Evolutionary conservation across 192 early-diverging fungal species (phyloP), one percentile per base, ranked within the genome.

Genomic region (Gigaspora rosea): DNA sequence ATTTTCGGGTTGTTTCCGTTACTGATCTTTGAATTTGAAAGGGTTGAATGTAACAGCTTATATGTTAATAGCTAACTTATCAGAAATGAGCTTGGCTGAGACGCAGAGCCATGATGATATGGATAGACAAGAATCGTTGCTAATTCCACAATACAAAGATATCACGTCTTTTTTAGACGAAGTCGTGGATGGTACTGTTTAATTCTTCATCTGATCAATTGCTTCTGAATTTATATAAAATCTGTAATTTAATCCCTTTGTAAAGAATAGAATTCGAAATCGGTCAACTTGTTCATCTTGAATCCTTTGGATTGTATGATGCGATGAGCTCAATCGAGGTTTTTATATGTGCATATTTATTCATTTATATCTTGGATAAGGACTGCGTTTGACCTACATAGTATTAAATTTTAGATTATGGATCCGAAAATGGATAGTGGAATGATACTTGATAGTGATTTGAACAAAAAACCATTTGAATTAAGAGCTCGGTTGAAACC

Each of bases 391-490:
- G 41, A 41, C 41, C 41, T 6, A 41, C 41, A 41, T 6, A 6
- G 11, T 49, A 62, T 27, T 27, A 27, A 27, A 27, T 41, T 74
- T 32, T 77, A 90, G 81, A 88, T 90, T 33, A 88, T 88, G 86
- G 86, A 90, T 77, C 87, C 88, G 15, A 84, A 86, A 51, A 88
- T 90, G 88, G 88, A 90, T 52, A 90, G 87, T 6, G 87, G 88
- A 12, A 90, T 90, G 86, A 69, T 85, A 11, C 41, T 88, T 9
- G 78, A 84, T 47, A 85, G 84, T 13, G 79, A 79, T 70, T 66
- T 70, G 1, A 80, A 76, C 7, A 78, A 74, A 18, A 77, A 77
- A 18, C 74, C 75, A 22, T 88, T 82, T 73, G 71, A 86, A 48
- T 49, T 86, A 18, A 77, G 82, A 16, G 76, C 78, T 0, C 59